Percentiles rank a stretch among this genome's conserved stretches.
phyloP scores from a whole-genome alignment of 2,329 filamentous ascomycete species.

The Ophiosphaerella narmari region DNA sequence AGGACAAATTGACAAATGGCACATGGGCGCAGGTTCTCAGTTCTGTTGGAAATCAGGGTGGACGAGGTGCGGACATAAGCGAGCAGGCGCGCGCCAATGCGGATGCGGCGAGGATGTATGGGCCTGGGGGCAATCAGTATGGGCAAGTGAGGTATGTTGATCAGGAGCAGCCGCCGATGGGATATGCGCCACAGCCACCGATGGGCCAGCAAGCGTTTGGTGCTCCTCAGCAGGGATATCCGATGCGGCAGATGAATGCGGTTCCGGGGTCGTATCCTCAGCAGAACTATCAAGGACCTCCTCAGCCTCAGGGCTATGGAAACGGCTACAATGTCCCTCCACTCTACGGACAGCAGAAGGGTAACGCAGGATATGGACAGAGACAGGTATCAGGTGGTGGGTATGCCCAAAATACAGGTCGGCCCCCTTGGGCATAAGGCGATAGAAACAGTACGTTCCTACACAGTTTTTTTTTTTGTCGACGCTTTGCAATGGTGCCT shows the following conservation, averaged over 20 bases:
- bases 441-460: no score
- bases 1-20: constrained; percentile 26
- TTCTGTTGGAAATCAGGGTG: constrained; percentile 1
- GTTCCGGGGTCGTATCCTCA: no score
- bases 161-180: constrained; percentile 1
- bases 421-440: constrained; percentile 4
- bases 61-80: not conserved
- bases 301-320: not conserved
- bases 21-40: constrained; percentile 26
- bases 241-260: not conserved
- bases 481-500: no score
- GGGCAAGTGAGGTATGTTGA: constrained; percentile 1
- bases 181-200: not conserved
- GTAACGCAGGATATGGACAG: no score
- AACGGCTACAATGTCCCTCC: not conserved
- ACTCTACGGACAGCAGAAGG: not conserved
- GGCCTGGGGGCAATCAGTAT: constrained; percentile 3
- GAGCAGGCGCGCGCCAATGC: not conserved
- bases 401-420: constrained; percentile 11
- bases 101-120: constrained; percentile 1
- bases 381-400: no score
- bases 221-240: not conserved
- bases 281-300: not conserved
- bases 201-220: no score
- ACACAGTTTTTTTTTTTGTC: no score